Conservation (phyloP, 306 rosid genomes). For the Pachyrhizus erosus region DNA sequence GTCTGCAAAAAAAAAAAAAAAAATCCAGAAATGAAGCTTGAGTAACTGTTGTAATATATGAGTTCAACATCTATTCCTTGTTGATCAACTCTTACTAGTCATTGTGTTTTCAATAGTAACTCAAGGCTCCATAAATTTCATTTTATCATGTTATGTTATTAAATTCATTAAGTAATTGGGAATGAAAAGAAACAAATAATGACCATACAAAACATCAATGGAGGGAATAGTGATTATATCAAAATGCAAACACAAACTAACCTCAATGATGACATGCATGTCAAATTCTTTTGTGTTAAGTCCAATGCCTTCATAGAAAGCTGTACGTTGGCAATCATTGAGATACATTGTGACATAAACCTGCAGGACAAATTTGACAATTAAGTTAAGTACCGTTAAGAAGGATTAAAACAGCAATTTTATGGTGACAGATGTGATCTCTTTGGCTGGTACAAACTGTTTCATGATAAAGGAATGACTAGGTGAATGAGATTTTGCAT, state of each 20-base stretch:
- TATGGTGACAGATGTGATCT: constrained; percentile 8
- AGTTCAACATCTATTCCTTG: constrained; percentile 1
- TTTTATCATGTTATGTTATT: neutral
- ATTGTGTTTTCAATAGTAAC: neutral
- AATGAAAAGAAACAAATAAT: neutral
- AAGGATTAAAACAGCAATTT: neutral
- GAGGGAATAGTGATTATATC: no score
- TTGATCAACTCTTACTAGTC: neutral
- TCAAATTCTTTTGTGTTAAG: constrained; percentile 92
- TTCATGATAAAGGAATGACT: neutral
- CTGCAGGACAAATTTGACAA: constrained; percentile 55
- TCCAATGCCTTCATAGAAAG: constrained; percentile 96
- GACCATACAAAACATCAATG: no score
- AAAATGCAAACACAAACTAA: constrained; percentile 43
- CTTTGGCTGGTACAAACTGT: neutral
- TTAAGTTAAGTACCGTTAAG: neutral
- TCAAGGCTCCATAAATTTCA: constrained; percentile 8
- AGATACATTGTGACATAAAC: constrained; percentile 98
- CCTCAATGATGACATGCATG: constrained; percentile 99
- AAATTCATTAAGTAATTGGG: neutral
- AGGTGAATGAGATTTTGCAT: constrained; percentile 27
- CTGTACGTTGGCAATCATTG: constrained; percentile 96
- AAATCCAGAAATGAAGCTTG: constrained; percentile 8
- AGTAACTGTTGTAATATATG: neutral
- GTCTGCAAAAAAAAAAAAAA: constrained; percentile 65